Evolutionary conservation across 2,329 filamentous ascomycete genomes (phyloP).

Genomic region (Gaeumannomyces tritici): DNA sequence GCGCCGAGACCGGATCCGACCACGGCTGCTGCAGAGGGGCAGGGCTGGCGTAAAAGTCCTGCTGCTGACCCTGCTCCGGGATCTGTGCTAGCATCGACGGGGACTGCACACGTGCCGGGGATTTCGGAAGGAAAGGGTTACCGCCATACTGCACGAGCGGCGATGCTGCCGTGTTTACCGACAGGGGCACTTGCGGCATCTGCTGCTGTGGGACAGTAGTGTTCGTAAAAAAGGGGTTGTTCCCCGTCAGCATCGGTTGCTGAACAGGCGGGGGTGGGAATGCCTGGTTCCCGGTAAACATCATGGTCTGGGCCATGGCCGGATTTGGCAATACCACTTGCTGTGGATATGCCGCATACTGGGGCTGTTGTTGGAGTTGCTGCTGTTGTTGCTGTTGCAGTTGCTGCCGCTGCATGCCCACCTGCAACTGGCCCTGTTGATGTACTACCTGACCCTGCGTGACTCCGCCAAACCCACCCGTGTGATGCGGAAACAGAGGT

Average conservation of each 20-base stretch:
- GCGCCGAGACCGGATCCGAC: neutral
- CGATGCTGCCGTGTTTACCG: slow-evolving; percentile 26
- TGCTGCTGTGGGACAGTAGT: slow-evolving; percentile 13
- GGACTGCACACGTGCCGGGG: slow-evolving; percentile 40
- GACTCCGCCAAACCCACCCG: slow-evolving; percentile 42
- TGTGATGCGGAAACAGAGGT: slow-evolving; percentile 62
- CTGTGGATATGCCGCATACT: slow-evolving; percentile 28
- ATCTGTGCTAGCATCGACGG: slow-evolving; percentile 38
- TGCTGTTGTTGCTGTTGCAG: slow-evolving; percentile 17
- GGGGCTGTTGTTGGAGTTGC: slow-evolving; percentile 20
- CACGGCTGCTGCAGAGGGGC: slow-evolving; percentile 7
- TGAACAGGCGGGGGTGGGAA: slow-evolving; percentile 25
- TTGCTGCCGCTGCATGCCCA: slow-evolving; percentile 6
- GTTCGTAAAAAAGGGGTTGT: slow-evolving; percentile 43
- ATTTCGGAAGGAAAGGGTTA: slow-evolving; percentile 37
- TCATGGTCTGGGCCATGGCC: slow-evolving; percentile 26
- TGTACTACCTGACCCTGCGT: slow-evolving; percentile 20
- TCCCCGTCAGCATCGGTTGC: slow-evolving; percentile 29
- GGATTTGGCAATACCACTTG: slow-evolving; percentile 33
- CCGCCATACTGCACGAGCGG: slow-evolving; percentile 21
- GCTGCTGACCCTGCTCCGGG: slow-evolving; percentile 36
- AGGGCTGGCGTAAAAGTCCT: slow-evolving; percentile 25
- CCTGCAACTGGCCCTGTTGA: slow-evolving; percentile 29
- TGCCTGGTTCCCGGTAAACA: slow-evolving; percentile 32
- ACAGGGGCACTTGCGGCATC: slow-evolving; percentile 22